phyloP scores from a whole-genome alignment of 306 rosid species.

The Luffa aegyptiaca region DNA sequence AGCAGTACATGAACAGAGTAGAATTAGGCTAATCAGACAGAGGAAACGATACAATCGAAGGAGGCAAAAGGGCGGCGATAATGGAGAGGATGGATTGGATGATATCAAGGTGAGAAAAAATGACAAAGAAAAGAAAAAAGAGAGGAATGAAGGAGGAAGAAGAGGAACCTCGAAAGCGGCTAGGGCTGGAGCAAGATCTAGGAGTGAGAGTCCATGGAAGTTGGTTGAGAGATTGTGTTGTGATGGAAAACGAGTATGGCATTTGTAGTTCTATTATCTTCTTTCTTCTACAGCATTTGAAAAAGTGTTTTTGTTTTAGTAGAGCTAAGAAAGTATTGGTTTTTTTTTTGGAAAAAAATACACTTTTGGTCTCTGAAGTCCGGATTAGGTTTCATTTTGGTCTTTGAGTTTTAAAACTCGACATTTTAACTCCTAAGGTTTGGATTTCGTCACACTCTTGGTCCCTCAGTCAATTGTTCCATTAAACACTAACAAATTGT shows the following conservation, averaged over 20 bases:
- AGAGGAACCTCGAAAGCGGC: not conserved
- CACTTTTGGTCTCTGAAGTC: no score
- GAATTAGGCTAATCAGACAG: not conserved
- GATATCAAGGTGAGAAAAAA: not conserved
- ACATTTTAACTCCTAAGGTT: no score
- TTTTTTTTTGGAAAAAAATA: not conserved
- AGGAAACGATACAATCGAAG: not conserved
- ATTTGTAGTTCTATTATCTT: not conserved
- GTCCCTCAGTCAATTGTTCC: no score
- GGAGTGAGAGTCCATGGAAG: constrained; percentile 24
- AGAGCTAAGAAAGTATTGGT: not conserved
- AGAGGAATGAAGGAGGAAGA: not conserved
- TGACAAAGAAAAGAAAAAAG: not conserved
- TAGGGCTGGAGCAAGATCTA: constrained; percentile 54
- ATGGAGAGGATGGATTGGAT: not conserved
- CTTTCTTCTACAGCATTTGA: not conserved
- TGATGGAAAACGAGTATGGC: not conserved
- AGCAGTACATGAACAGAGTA: not conserved
- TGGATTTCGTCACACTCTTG: no score
- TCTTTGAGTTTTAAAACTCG: no score
- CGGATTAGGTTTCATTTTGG: no score
- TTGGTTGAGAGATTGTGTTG: constrained; percentile 19
- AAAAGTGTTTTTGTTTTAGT: not conserved
- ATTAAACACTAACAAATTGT: no score
- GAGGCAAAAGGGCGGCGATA: not conserved